Base-by-base conservation (phyloP, 768 basidiomycete species). In the Termitomyces sp. region DNA sequence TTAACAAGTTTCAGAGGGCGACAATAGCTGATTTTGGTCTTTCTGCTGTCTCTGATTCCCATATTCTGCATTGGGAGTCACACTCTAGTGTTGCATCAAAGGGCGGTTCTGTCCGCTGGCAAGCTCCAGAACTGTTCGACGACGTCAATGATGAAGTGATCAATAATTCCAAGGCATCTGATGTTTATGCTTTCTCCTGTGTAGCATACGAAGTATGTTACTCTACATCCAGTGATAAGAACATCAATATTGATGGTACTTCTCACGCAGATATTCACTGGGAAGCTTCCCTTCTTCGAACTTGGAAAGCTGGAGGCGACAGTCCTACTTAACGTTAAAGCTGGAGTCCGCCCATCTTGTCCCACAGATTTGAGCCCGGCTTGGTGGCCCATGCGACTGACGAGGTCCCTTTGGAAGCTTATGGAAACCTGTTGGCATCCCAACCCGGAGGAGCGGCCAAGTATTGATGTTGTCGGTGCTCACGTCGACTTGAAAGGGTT, bases 1-100 rank as follows among this genome's bases (percentile, higher is more conserved):
- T 69, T 22, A 53, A 61, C 37, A n/a, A 52, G 4, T 50, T 39
- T 12, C 56, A 57, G 8, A 54, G 62, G 18, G 68, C 62, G 4
- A 61, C 64, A 26, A 49, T 71, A 13, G 62, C 66, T 7, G 69
- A 70, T 47, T 70, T 70, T 46, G 69, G 68, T 6, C 58, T 67
- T 14, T 57, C 63, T 0, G 43, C 61, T 2, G 58, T 67, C 4
- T 57, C 59, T 5, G 63, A 67, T 46, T 39, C 46, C 12, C 44
- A 59, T 16, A 63, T 62, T 26, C 27, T 61, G 9, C 46, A 57
- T 27, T 61, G 61, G 65, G 60, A 53, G 5, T 58, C 63, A 2
- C 43, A 61, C 22, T 58, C 63, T n/a, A 52, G 53, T 16, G 53
- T 48, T 12, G 46, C 26, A 12, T 58, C 59, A 12, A 53, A 41